These are phyloP conservation scores for Diplodia scrobiculata DNA, from an alignment of 2,329 filamentous ascomycete species.

Conservation along the genomic window DNA sequence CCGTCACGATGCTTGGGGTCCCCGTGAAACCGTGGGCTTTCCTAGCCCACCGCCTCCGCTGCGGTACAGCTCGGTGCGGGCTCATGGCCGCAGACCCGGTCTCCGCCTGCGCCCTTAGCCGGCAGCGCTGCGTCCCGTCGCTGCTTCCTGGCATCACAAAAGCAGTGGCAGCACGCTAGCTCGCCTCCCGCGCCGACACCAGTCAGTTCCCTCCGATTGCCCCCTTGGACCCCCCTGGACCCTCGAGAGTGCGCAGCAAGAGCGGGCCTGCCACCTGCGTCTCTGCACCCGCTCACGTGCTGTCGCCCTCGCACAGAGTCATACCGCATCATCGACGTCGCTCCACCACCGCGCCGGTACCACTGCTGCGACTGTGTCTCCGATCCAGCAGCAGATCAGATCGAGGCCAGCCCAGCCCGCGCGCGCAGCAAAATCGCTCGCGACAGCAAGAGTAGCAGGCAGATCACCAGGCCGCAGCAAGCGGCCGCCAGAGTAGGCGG, in stretches of 20 bases:
- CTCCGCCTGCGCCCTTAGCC: not conserved
- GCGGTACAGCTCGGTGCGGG: not conserved
- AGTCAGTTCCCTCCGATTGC: no score
- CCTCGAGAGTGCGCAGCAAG: conserved; percentile 1
- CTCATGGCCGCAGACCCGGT: not conserved
- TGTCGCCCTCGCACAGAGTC: conserved; percentile 1
- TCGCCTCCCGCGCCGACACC: no score
- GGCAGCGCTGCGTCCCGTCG: not conserved
- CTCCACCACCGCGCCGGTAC: conserved; percentile 22
- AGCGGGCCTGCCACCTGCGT: not conserved
- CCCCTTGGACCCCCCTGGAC: not conserved
- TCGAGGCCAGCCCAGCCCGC: not conserved
- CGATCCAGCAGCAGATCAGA: conserved; percentile 23
- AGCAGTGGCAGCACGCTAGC: not conserved
- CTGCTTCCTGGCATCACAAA: not conserved
- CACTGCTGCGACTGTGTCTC: conserved; percentile 9
- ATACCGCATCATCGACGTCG: conserved; percentile 15
- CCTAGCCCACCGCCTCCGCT: not conserved
- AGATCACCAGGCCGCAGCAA: conserved; percentile 2
- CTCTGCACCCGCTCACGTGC: not conserved
- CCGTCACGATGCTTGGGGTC: not conserved
- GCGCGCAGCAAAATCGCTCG: not conserved
- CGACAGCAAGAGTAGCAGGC: not conserved
- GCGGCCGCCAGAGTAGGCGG: not conserved
- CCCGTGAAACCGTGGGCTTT: not conserved